A percentile compares a stretch with the other conserved stretches of the same genome.
Conservation (phyloP, 1,139 yeast genomes). For the Geotrichum cucujoidarum region DNA sequence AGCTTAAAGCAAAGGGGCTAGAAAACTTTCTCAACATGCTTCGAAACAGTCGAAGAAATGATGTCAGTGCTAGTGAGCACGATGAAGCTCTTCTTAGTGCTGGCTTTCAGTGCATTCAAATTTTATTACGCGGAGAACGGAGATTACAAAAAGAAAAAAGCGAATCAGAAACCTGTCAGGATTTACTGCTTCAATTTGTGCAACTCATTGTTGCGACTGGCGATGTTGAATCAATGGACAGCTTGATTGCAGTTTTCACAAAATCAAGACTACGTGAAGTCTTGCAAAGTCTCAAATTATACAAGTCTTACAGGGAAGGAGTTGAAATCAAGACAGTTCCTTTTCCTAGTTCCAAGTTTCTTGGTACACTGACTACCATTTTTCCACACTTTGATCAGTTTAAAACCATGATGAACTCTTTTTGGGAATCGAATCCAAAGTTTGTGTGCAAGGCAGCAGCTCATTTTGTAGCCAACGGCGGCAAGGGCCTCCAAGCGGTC, state of each 20-base stretch:
- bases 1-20: background rate
- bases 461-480: background rate
- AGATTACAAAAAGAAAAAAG: background rate
- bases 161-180: background rate
- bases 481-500: background rate
- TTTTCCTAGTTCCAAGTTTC: background rate
- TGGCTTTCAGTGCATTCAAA: background rate
- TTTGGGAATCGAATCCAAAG: background rate
- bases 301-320: background rate
- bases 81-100: background rate
- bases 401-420: background rate
- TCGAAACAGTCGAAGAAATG: background rate
- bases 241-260: background rate
- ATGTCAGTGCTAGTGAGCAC: background rate
- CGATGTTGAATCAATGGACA: background rate
- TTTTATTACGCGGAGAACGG: background rate
- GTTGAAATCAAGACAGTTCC: background rate
- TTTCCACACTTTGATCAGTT: background rate
- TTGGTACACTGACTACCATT: background rate
- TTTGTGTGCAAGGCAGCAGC: conserved; percentile 3
- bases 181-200: background rate
- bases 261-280: background rate
- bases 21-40: background rate
- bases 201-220: background rate
- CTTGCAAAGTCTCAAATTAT: background rate